These are phyloP conservation scores for Hysterium pulicare DNA, from an alignment of 2,329 filamentous ascomycete species.

Conservation along the genomic window DNA sequence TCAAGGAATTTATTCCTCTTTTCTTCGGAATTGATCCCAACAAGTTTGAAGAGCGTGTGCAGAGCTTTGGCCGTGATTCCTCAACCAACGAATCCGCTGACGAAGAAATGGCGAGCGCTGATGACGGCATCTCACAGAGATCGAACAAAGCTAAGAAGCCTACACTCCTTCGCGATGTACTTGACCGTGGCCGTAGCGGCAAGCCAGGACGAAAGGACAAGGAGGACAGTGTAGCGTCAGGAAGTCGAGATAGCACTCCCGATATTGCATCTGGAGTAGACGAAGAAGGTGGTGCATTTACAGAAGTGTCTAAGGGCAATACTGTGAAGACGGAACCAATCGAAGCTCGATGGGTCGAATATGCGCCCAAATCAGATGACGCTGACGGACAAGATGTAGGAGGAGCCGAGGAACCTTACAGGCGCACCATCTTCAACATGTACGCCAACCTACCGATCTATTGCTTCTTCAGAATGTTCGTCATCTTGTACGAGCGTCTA, in stretches of 20 bases:
- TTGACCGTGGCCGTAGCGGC: slow-evolving; percentile 72
- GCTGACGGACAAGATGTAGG: slow-evolving; percentile 64
- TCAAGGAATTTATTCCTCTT: slow-evolving; percentile 49
- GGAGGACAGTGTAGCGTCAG: slow-evolving; percentile 72
- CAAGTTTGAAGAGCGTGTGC: slow-evolving; percentile 67
- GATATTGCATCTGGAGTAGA: slow-evolving; percentile 75
- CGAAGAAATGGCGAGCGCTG: slow-evolving; percentile 65
- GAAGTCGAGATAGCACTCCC: slow-evolving; percentile 85
- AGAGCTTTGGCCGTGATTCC: slow-evolving; percentile 36
- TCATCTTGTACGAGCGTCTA: slow-evolving; percentile 83
- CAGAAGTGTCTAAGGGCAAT: slow-evolving; percentile 54
- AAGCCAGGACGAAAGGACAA: slow-evolving; percentile 69
- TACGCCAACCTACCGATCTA: slow-evolving; percentile 90
- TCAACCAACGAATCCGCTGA: slow-evolving; percentile 51
- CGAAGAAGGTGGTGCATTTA: slow-evolving; percentile 66
- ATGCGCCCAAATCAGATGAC: slow-evolving; percentile 56
- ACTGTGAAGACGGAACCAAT: slow-evolving; percentile 59
- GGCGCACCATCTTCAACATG: slow-evolving; percentile 78
- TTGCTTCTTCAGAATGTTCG: slow-evolving; percentile 91
- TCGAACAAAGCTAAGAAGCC: slow-evolving; percentile 63
- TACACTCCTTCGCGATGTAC: slow-evolving; percentile 76
- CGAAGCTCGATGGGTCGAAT: slow-evolving; percentile 61
- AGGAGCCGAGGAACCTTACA: slow-evolving; percentile 73
- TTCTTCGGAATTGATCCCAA: slow-evolving; percentile 49
- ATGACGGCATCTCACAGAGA: slow-evolving; percentile 68